Evolutionary conservation across 75 land plant species (phyloP).

Genomic region (Pinus tabuliformis): DNA sequence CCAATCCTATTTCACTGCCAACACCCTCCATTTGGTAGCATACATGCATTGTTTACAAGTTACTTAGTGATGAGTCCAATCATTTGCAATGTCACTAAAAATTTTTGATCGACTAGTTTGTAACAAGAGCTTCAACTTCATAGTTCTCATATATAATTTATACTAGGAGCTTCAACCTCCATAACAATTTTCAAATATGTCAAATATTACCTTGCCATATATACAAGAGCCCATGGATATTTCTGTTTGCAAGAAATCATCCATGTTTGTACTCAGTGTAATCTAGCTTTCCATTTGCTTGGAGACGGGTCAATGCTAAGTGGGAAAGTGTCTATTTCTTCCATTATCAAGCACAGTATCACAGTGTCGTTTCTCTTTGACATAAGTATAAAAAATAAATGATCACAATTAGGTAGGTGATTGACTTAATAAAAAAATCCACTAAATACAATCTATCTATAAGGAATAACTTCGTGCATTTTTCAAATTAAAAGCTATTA

Average conservation of each 20-base stretch:
- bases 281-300: constrained; percentile 40
- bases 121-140: background rate
- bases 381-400: background rate
- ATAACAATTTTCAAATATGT: constrained; percentile 77
- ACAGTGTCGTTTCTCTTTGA: background rate
- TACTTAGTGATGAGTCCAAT: no score
- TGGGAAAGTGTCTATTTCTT: constrained; percentile 31
- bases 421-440: no score
- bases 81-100: no score
- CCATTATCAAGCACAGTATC: background rate
- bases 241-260: constrained; percentile 58
- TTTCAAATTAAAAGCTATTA: no score
- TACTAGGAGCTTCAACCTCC: constrained; percentile 48
- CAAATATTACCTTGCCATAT: constrained; percentile 34
- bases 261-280: constrained; percentile 54
- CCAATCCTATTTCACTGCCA: no score
- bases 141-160: background rate
- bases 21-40: no score
- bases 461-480: no score
- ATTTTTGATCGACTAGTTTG: no score
- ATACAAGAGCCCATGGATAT: constrained; percentile 42
- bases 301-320: constrained; percentile 34
- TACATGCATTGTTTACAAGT: no score
- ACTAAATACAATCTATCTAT: no score
- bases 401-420: background rate